Evolutionary conservation across 1,284 basidiomycete species (phyloP).

Genomic region (Moesziomyces sp.): DNA sequence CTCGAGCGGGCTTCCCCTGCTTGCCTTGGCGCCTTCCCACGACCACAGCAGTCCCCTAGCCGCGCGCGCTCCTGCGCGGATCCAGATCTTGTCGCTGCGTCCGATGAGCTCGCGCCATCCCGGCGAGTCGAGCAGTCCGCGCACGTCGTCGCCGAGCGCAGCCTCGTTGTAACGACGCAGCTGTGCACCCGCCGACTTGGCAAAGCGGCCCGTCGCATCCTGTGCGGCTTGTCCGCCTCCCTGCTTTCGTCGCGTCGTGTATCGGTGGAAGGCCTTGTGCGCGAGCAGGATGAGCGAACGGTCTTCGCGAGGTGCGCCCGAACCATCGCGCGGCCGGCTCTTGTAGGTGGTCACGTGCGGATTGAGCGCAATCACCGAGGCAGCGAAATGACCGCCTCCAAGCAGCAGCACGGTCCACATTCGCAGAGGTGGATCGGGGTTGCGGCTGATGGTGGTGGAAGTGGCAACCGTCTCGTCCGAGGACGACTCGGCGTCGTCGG

Average conservation of each 20-base stretch:
- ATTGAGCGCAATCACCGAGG: constrained; percentile 78
- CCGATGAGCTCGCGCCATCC: constrained; percentile 61
- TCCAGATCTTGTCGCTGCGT: constrained; percentile 62
- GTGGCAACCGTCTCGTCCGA: constrained; percentile 15
- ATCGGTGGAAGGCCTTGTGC: constrained; percentile 98
- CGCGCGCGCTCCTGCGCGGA: constrained; percentile 57
- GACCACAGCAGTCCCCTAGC: constrained; percentile 64
- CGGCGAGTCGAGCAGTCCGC: constrained; percentile 31
- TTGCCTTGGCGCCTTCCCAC: constrained; percentile 52
- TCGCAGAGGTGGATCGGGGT: constrained; percentile 68
- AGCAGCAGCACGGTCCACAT: constrained; percentile 95
- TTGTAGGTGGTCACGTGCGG: constrained; percentile 59
- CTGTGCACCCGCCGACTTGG: constrained; percentile 93
- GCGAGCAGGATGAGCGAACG: constrained; percentile 76
- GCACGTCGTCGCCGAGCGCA: constrained; percentile 83
- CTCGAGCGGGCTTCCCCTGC: constrained; percentile 60
- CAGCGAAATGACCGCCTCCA: constrained; percentile 97
- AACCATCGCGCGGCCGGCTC: constrained; percentile 22
- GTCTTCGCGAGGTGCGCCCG: constrained; percentile 35
- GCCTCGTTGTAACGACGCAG: constrained; percentile 95
- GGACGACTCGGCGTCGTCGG: constrained; percentile 24
- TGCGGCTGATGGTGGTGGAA: constrained; percentile 29
- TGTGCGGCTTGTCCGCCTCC: constrained; percentile 93
- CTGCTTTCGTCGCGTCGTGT: constrained; percentile 97
- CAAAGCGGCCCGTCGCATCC: constrained; percentile 87